These are phyloP conservation scores for Pichia sp. DNA, from an alignment of 1,139 yeast genomes.

Conservation along the genomic window DNA sequence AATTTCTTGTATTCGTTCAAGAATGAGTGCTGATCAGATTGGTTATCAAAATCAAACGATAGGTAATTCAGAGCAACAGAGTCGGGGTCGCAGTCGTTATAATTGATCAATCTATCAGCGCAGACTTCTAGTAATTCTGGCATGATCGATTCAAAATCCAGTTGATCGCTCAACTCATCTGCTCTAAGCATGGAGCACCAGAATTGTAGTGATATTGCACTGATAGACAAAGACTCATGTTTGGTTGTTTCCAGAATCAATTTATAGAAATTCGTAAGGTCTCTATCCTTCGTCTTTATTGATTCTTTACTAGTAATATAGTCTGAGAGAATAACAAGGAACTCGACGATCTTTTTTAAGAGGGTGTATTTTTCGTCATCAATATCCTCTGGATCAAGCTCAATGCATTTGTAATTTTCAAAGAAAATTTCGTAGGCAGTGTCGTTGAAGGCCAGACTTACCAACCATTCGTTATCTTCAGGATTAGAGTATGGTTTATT, in stretches of 20 bases:
- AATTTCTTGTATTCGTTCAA: slow-evolving; percentile 76
- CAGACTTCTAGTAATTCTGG: slow-evolving; percentile 72
- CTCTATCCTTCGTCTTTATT: slow-evolving; percentile 44
- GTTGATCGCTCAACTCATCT: slow-evolving; percentile 60
- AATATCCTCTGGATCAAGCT: slow-evolving; percentile 67
- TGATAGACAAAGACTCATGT: slow-evolving; percentile 83
- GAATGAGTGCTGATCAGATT: slow-evolving; percentile 75
- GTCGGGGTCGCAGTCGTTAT: slow-evolving; percentile 63
- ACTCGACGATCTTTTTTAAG: slow-evolving; percentile 85
- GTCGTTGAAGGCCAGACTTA: slow-evolving; percentile 63
- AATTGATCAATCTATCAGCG: slow-evolving; percentile 75
- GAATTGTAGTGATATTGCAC: slow-evolving; percentile 86
- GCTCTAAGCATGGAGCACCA: slow-evolving; percentile 89
- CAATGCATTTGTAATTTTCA: slow-evolving; percentile 59
- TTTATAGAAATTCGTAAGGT: slow-evolving; percentile 59
- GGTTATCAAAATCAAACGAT: slow-evolving; percentile 82
- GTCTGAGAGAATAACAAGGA: slow-evolving; percentile 87
- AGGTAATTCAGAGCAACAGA: slow-evolving; percentile 62
- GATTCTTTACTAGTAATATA: slow-evolving; percentile 46
- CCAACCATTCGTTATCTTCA: slow-evolving; percentile 73
- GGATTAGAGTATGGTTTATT: slow-evolving; percentile 70
- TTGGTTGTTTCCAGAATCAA: slow-evolving; percentile 76
- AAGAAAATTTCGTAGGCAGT: slow-evolving; percentile 68
- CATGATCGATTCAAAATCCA: slow-evolving; percentile 45
- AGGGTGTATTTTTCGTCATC: slow-evolving; percentile 78